Percentiles rank a stretch among this genome's conserved stretches.
These are phyloP conservation scores for Hagleromyces aurorensis DNA, from an alignment of 805 yeast species.

Conservation along the genomic window DNA sequence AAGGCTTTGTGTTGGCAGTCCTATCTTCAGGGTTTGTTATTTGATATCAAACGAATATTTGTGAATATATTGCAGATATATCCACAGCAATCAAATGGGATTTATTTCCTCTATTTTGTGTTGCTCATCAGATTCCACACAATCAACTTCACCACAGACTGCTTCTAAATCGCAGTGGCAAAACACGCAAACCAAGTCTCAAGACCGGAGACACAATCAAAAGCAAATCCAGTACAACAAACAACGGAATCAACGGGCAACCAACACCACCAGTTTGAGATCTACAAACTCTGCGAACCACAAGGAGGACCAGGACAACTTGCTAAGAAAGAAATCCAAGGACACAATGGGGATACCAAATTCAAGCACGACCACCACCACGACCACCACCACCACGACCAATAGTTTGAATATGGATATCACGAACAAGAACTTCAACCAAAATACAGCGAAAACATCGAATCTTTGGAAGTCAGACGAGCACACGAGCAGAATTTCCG, in stretches of 20 bases:
- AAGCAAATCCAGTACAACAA: constrained; percentile 5
- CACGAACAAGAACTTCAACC: no score
- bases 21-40: no score
- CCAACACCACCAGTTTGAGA: constrained; percentile 1
- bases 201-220: constrained; percentile 5
- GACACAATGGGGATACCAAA: constrained; percentile 3
- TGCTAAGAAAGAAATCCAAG: constrained; percentile 1
- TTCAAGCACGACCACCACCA: constrained; percentile 1
- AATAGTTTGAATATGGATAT: constrained; percentile 2
- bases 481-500: no score
- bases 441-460: no score
- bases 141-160: constrained; percentile 10
- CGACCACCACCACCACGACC: constrained; percentile 1
- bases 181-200: constrained; percentile 7
- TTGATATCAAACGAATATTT: no score
- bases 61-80: no score
- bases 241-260: constrained; percentile 3
- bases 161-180: no score
- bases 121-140: constrained; percentile 13
- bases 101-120: constrained; percentile 27
- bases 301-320: constrained; percentile 1
- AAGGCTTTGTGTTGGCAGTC: no score
- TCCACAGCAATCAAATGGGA: no score
- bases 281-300: constrained; percentile 2
- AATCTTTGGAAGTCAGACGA: no score